These are phyloP conservation scores for Trypanosoma brucei DNA, from an alignment of 208 protist genomes.

Conservation along the genomic window DNA sequence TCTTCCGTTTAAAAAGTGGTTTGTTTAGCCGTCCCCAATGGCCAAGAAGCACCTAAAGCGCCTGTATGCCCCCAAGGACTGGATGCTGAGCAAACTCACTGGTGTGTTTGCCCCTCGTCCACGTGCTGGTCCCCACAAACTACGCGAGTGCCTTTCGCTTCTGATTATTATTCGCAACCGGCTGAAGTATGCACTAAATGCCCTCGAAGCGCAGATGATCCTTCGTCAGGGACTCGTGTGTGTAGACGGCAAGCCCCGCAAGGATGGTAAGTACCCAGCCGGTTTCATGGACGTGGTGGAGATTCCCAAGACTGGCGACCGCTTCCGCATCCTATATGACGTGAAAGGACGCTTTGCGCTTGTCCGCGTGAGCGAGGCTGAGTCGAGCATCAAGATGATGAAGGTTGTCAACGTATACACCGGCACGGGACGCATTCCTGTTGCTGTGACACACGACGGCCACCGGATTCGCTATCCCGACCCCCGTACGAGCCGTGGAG, in stretches of 20 bases:
- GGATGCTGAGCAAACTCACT: slow-evolving; percentile 99
- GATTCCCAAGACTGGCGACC: slow-evolving; percentile 97
- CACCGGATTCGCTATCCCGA: slow-evolving; percentile 99
- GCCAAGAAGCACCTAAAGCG: slow-evolving; percentile 99
- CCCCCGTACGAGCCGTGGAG: slow-evolving; percentile 93
- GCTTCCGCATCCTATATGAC: slow-evolving; percentile 99
- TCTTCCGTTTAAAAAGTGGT: neutral
- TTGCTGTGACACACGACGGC: slow-evolving; percentile 98
- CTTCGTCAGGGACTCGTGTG: slow-evolving; percentile 94
- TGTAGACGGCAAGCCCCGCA: slow-evolving; percentile 97
- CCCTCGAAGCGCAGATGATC: slow-evolving; percentile 96
- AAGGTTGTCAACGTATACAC: slow-evolving; percentile 91
- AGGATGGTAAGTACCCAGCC: slow-evolving; percentile 96
- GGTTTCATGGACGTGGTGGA: slow-evolving; percentile 99
- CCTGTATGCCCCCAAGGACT: slow-evolving; percentile 98
- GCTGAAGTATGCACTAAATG: slow-evolving; percentile 98
- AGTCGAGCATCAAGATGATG: slow-evolving; percentile 96
- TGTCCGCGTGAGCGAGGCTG: slow-evolving; percentile 93
- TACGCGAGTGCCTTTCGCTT: slow-evolving; percentile 83
- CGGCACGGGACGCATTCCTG: slow-evolving; percentile 93
- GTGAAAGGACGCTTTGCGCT: slow-evolving; percentile 98
- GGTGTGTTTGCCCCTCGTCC: slow-evolving; percentile 97
- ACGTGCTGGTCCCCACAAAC: slow-evolving; percentile 97
- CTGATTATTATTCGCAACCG: slow-evolving; percentile 88
- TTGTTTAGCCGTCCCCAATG: slow-evolving; percentile 24